A percentile compares a stretch with the other conserved stretches of the same genome.
Evolutionary conservation across 2,329 filamentous ascomycete genomes (phyloP).

Genomic region (Kalaharituber pfeilii): DNA sequence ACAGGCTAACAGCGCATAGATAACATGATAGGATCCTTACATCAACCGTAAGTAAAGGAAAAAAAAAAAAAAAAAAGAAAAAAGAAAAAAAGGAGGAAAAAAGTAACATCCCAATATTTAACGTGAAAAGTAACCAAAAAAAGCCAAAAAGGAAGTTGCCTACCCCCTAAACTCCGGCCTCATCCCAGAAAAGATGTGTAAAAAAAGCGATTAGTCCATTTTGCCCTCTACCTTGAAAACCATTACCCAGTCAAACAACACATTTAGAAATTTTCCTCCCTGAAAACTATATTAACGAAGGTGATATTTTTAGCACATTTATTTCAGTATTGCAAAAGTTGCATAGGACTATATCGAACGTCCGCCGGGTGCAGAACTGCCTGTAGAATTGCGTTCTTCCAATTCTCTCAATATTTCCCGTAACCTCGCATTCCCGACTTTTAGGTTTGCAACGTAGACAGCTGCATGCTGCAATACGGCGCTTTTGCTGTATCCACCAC

Average conservation of each 20-base stretch:
- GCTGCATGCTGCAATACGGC: conserved; percentile 57
- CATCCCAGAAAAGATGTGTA: conserved; percentile 10
- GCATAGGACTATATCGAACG: too few relatives aligned
- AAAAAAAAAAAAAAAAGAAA: too few relatives aligned
- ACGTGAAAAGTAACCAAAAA: conserved; percentile 8
- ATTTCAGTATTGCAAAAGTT: too few relatives aligned
- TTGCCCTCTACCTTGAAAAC: conserved; percentile 11
- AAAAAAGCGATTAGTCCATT: conserved; percentile 11
- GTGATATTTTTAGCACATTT: neutral
- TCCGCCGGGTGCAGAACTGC: neutral
- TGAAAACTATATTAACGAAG: neutral
- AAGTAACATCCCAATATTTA: conserved; percentile 7
- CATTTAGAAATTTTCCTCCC: conserved; percentile 8
- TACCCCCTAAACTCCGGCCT: conserved; percentile 8
- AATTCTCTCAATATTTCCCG: conserved; percentile 36
- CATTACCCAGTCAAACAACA: conserved; percentile 5
- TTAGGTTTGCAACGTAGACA: conserved; percentile 58
- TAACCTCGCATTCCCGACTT: conserved; percentile 49
- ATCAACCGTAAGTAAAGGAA: too few relatives aligned
- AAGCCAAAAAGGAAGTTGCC: conserved; percentile 8
- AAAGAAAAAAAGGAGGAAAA: conserved; percentile 8
- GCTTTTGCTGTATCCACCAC: conserved; percentile 67
- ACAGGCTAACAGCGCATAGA: too few relatives aligned
- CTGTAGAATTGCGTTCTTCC: conserved; percentile 17
- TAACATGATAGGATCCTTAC: too few relatives aligned